Percentiles rank a stretch among this genome's conserved stretches.
Conservation (phyloP, 345 rosid species). For the Hibiscus mutabilis region DNA sequence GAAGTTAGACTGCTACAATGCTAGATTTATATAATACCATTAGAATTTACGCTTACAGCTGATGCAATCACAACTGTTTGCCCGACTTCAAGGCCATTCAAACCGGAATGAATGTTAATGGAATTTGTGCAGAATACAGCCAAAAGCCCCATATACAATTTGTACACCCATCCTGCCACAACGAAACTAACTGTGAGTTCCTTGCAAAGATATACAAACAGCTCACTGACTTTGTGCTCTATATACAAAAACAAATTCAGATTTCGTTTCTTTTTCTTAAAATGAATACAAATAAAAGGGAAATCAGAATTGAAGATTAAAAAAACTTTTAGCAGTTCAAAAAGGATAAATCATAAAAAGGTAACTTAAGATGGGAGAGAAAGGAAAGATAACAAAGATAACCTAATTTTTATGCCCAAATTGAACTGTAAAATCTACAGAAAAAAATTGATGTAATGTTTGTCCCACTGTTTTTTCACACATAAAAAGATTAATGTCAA, state of each 20-base stretch:
- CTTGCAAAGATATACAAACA: conserved; percentile 1
- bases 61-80: conserved; percentile 92
- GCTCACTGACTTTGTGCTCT: background rate
- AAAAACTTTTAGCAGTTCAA: background rate
- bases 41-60: conserved; percentile 56
- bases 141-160: conserved; percentile 84
- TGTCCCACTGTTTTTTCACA: background rate
- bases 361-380: background rate
- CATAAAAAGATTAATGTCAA: background rate
- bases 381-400: background rate
- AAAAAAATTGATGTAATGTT: no score
- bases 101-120: conserved; percentile 94
- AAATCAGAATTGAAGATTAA: background rate
- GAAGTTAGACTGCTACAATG: conserved; percentile 21
- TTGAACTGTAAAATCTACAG: background rate
- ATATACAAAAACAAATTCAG: background rate
- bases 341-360: background rate
- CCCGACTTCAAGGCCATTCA: conserved; percentile 97
- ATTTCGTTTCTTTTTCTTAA: background rate
- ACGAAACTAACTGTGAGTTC: conserved; percentile 17
- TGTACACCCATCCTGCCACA: conserved; percentile 81
- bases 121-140: conserved; percentile 97
- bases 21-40: conserved; percentile 10
- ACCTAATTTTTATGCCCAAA: no score
- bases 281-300: no score